phyloP scores from a whole-genome alignment of 2,329 filamentous ascomycete species.

The Sporothrix variecibatus region DNA sequence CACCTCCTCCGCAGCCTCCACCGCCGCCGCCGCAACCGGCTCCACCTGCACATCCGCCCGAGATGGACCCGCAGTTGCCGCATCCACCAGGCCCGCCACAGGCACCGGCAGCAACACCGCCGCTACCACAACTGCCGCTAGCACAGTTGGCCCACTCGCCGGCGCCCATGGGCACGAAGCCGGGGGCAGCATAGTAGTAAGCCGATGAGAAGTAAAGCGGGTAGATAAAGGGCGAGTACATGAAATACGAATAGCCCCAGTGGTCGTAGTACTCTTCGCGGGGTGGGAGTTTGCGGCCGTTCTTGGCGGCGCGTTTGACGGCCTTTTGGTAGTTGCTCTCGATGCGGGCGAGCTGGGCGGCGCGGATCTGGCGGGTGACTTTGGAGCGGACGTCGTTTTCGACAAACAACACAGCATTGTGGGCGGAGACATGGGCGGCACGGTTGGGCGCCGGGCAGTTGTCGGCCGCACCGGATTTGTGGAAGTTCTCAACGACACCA shows the following conservation, averaged over 20 bases:
- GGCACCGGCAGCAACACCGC: conserved; percentile 47
- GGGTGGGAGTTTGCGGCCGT: conserved; percentile 50
- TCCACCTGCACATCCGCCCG: conserved; percentile 3
- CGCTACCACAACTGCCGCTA: conserved; percentile 51
- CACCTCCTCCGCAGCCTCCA: conserved; percentile 20
- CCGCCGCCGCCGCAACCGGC: conserved; percentile 27
- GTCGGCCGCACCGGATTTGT: conserved; percentile 50
- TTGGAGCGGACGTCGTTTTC: conserved; percentile 21
- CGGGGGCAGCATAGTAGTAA: conserved; percentile 50
- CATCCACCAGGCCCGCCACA: conserved; percentile 47
- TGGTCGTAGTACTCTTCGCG: conserved; percentile 54
- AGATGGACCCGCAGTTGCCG: conserved; percentile 30
- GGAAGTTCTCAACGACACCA: conserved; percentile 49
- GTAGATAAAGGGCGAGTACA: conserved; percentile 51
- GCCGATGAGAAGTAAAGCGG: conserved; percentile 47
- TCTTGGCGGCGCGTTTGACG: conserved; percentile 50
- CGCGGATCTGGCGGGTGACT: conserved; percentile 39
- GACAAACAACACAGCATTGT: conserved; percentile 60
- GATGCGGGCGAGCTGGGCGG: conserved; percentile 40
- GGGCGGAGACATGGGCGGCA: conserved; percentile 70
- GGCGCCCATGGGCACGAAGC: conserved; percentile 36
- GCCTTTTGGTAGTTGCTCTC: conserved; percentile 61
- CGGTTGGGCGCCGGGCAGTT: conserved; percentile 54
- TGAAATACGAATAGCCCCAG: conserved; percentile 56
- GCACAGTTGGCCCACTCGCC: conserved; percentile 47